phyloP scores from a whole-genome alignment of 306 rosid species.

The Cicer arietinum region DNA sequence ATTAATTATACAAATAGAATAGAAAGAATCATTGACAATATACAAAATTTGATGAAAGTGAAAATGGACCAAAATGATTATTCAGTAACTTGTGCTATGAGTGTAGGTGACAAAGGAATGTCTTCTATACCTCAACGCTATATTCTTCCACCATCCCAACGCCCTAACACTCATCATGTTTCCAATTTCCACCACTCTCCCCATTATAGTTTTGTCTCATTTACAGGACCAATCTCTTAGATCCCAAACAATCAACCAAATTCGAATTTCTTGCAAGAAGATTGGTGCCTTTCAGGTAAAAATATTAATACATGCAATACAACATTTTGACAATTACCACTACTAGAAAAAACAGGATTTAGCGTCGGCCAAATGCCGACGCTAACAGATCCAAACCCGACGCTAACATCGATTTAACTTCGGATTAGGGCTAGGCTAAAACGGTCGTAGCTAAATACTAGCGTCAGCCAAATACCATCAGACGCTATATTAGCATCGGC shows the following conservation, averaged over 20 bases:
- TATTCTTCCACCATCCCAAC: conserved; percentile 60
- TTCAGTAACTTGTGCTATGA: conserved; percentile 47
- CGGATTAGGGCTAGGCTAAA: no score
- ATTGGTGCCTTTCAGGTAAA: conserved; percentile 59
- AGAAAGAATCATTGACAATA: background rate
- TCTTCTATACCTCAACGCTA: conserved; percentile 58
- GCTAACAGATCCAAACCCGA: no score
- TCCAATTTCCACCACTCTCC: conserved; percentile 40
- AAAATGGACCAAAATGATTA: conserved; percentile 18
- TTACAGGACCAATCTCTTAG: conserved; percentile 41
- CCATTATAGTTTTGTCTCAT: conserved; percentile 54
- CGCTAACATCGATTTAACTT: no score
- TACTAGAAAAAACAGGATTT: no score
- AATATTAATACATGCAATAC: background rate
- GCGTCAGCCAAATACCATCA: no score
- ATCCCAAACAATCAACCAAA: conserved; percentile 40
- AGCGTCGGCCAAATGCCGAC: no score
- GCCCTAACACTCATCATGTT: conserved; percentile 39
- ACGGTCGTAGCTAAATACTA: no score
- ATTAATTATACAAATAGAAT: no score
- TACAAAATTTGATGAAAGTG: conserved; percentile 22
- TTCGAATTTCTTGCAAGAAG: conserved; percentile 48
- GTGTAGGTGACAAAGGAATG: conserved; percentile 39
- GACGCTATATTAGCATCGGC: no score
- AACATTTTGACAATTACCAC: no score